A percentile compares a stretch with the other conserved stretches of the same genome.
Evolutionary conservation across 1,284 basidiomycete genomes (phyloP).

Genomic region (Fereydounia khargensis): DNA sequence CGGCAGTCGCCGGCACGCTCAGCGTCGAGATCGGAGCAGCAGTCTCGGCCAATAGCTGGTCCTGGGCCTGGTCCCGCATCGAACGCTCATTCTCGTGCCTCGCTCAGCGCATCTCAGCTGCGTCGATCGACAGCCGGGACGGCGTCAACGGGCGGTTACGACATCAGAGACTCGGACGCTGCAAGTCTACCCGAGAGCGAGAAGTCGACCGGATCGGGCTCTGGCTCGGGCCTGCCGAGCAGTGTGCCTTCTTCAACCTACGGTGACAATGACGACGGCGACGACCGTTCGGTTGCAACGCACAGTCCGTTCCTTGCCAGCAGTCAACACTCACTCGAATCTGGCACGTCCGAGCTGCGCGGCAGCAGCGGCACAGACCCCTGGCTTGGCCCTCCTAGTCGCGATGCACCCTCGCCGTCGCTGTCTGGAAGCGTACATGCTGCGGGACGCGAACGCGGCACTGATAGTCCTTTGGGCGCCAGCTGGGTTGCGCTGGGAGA

Average conservation of each 20-base stretch:
- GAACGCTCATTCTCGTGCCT: conserved; percentile 28
- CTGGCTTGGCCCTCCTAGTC: conserved; percentile 18
- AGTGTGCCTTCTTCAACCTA: conserved; percentile 37
- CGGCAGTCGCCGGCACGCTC: not conserved
- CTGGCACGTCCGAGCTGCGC: not conserved
- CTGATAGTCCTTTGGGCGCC: conserved; percentile 28
- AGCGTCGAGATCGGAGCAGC: not conserved
- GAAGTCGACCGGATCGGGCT: conserved; percentile 18
- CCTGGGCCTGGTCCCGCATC: conserved; percentile 40
- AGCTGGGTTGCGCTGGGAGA: conserved; percentile 35
- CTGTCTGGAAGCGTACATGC: too few species aligned
- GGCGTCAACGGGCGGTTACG: conserved; percentile 2
- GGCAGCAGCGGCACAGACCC: not conserved
- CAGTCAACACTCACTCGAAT: not conserved
- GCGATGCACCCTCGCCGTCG: conserved; percentile 9
- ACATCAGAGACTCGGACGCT: conserved; percentile 28
- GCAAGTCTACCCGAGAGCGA: conserved; percentile 28
- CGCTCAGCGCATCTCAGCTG: conserved; percentile 8
- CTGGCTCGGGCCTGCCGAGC: conserved; percentile 32
- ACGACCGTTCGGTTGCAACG: not conserved
- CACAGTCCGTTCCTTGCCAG: conserved; percentile 25
- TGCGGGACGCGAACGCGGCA: too few species aligned
- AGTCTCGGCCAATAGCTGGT: conserved; percentile 9
- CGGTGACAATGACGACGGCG: conserved; percentile 28
- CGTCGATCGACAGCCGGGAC: too few species aligned